Base-by-base conservation (phyloP, 208 protist genomes). In the Acanthamoeba royreba region DNA sequence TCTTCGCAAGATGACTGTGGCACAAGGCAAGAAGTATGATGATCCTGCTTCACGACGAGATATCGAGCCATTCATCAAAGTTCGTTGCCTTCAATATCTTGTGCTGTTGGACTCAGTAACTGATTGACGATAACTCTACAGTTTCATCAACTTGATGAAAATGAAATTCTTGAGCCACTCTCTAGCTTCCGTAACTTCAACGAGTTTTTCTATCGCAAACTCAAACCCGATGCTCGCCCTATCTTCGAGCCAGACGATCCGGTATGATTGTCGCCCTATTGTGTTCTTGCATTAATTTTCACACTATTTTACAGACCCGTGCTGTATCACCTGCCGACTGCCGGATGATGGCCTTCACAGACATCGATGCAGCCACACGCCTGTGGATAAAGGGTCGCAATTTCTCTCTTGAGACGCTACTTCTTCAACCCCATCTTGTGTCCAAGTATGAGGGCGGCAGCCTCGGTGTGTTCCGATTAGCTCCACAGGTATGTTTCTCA, bases 121-220 rank as follows among this genome's bases (percentile, higher is more conserved):
- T n/a, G n/a, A n/a, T n/a, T n/a, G n/a, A n/a, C n/a, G n/a, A n/a
- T n/a, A n/a, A n/a, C n/a, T n/a, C n/a, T n/a, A n/a, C n/a, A n/a
- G n/a, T n/a, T n/a, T n/a, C n/a, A n/a, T n/a, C n/a, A n/a, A n/a
- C n/a, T n/a, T n/a, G n/a, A n/a, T n/a, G n/a, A n/a, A n/a, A n/a
- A n/a, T n/a, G n/a, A n/a, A n/a, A n/a, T n/a, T n/a, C n/a, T n/a
- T n/a, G n/a, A n/a, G n/a, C n/a, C n/a, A n/a, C n/a, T n/a, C n/a
- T n/a, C n/a, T n/a, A n/a, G n/a, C 43, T 92, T 92, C 31, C 25
- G 38, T 1, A 45, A 33, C 28, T 94, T 94, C 77, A 94, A 94
- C 13, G 72, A 94, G 19, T 94, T 94, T n/a, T 94, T 94, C 79
- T 94, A 94, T 28, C 92, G 92, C 13, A 94, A 94, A 52, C 79